These are phyloP conservation scores for Kwoniella dendrophila DNA, from an alignment of 768 basidiomycete genomes.

Conservation along the genomic window DNA sequence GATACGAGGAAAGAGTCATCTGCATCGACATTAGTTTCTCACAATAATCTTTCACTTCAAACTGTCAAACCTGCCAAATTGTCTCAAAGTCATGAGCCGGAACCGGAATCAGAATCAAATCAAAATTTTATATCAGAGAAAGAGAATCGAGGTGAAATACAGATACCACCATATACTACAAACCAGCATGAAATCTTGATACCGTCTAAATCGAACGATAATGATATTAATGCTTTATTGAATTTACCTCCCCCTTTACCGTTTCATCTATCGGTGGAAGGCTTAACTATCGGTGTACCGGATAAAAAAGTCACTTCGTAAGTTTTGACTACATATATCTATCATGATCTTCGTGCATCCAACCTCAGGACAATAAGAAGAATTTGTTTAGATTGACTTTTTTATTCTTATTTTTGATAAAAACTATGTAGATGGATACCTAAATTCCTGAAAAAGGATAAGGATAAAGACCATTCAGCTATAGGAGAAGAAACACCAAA, in stretches of 20 bases:
- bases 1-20: no score
- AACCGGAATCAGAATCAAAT: no score
- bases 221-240: slow-evolving; percentile 26
- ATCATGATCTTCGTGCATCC: not conserved
- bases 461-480: slow-evolving; percentile 4
- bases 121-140: no score
- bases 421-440: slow-evolving; percentile 29
- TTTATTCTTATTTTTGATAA: not conserved
- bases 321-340: slow-evolving; percentile 3
- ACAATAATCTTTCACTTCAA: no score
- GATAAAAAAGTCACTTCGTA: slow-evolving; percentile 16
- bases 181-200: not conserved
- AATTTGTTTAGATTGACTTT: not conserved
- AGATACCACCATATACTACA: not conserved
- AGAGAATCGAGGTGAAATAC: no score
- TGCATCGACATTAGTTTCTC: no score
- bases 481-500: slow-evolving; percentile 20
- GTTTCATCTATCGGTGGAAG: slow-evolving; percentile 33
- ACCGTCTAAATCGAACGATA: not conserved
- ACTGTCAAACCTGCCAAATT: no score
- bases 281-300: slow-evolving; percentile 40
- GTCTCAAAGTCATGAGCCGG: no score
- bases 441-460: slow-evolving; percentile 2
- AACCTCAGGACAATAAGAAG: no score
- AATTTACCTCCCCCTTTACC: slow-evolving; percentile 43